phyloP scores from a whole-genome alignment of 75 land plant genomes.

The Larix kaempferi region DNA sequence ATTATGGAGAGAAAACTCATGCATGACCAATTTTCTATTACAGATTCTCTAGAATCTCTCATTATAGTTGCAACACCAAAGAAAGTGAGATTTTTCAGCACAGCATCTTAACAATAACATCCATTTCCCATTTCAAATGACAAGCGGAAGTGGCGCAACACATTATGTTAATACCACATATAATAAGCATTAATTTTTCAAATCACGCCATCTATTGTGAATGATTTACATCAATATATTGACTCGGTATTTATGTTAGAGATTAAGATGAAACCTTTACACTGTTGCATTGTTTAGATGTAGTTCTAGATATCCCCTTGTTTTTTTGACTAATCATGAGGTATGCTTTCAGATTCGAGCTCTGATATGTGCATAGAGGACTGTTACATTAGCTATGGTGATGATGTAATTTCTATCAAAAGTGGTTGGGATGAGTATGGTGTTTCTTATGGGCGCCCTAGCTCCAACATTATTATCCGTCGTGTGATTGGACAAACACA shows the following conservation, averaged over 20 bases:
- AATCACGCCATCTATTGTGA: too few species aligned
- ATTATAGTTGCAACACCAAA: too few species aligned
- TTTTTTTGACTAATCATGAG: not conserved
- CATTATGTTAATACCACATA: not conserved
- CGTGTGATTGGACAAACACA: conserved; percentile 30
- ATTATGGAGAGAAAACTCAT: too few species aligned
- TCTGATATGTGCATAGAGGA: conserved; percentile 65
- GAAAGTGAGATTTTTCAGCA: too few species aligned
- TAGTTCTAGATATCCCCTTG: not conserved
- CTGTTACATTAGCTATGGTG: too few species aligned
- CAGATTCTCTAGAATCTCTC: too few species aligned
- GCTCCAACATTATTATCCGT: conserved; percentile 55
- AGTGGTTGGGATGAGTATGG: too few species aligned
- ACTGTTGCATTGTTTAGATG: not conserved
- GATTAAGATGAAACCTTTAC: not conserved
- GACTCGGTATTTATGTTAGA: too few species aligned
- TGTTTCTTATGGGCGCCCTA: too few species aligned
- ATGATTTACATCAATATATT: not conserved
- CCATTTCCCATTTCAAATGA: not conserved
- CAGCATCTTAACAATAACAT: too few species aligned
- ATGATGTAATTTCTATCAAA: too few species aligned
- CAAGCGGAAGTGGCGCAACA: not conserved
- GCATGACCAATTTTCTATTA: too few species aligned
- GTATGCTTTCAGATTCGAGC: conserved; percentile 53
- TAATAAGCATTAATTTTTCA: not conserved